Base-by-base conservation (phyloP, 495 filamentous ascomycete genomes). In the Aspergillus homomorphus region DNA sequence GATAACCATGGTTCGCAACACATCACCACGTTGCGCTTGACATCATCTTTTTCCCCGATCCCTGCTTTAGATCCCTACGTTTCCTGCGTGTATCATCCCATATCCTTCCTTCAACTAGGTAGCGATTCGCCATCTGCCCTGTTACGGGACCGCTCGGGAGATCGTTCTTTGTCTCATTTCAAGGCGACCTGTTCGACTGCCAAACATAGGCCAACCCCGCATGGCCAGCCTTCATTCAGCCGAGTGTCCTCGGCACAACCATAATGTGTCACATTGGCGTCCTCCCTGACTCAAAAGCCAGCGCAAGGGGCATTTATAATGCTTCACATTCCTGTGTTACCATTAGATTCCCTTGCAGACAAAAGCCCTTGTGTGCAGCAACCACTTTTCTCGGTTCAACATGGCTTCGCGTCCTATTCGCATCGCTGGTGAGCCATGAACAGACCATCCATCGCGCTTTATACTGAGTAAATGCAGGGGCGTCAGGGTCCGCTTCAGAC, bases 401-500 rank as follows among this genome's bases (percentile, higher is more conserved):
- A 68, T 65, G 66, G 58, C 33, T 44, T 53, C 58, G 24, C 62
- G 65, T 15, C 58, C 65, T 15, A 53, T 68, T 57, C 62, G 62
- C 20, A 65, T 68, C 15, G 62, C 66, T 18, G 66, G 66, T 68
- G 50, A 18, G 53, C 41, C 15, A 19, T n/a, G 33, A 38, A 28
- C 4, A 38, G 33, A 7, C 33, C 33, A 2, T 30, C 15, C 23
- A 30, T 28, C 21, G 0, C 18, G 9, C 23, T 30, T 15, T 18
- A 26, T 19, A 53, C 23, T 58, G 30, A 55, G 15, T 15, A 45
- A 50, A 2, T 33, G 15, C 21, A 70, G 69, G 69, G 49, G 76
- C 77, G 46, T 85, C 81, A 20, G 82, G 82, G 61, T 77, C 79
- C 57, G 73, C 76, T n/a, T 79, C 79, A 18, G 82, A 84, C 64